A percentile compares a stretch with the other conserved stretches of the same genome.
Conservation (phyloP, 495 filamentous ascomycete genomes). For the Jackrogersella minutella region DNA sequence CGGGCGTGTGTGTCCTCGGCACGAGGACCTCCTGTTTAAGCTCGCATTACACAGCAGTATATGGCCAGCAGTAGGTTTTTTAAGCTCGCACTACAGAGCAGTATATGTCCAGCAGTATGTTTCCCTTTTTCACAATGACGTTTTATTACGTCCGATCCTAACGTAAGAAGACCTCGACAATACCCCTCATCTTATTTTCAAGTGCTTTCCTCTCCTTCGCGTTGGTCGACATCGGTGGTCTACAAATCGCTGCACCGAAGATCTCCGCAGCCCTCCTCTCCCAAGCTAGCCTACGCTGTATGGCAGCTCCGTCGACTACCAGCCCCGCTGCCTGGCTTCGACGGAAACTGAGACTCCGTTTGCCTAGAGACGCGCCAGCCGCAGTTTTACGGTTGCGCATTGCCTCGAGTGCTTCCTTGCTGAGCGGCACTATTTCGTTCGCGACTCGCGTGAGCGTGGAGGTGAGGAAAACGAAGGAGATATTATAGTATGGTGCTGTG, state of each 20-base stretch:
- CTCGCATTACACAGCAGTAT: too few relatives aligned
- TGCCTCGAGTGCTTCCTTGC: constrained; percentile 46
- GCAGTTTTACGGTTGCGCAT: constrained; percentile 31
- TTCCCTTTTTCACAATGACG: neutral
- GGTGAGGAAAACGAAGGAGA: constrained; percentile 85
- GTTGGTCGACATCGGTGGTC: constrained; percentile 48
- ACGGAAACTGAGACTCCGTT: constrained; percentile 53
- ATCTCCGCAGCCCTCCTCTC: constrained; percentile 58
- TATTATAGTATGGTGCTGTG: constrained; percentile 75
- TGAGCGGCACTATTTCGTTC: constrained; percentile 56
- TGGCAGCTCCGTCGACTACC: constrained; percentile 39
- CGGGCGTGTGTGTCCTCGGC: too few relatives aligned
- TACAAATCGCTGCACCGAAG: constrained; percentile 57
- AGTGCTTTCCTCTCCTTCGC: constrained; percentile 57
- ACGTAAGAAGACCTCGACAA: constrained; percentile 54
- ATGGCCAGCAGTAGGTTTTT: too few relatives aligned
- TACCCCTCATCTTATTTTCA: constrained; percentile 53
- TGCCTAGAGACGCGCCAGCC: constrained; percentile 37
- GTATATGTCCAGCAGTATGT: neutral
- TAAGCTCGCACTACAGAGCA: too few relatives aligned
- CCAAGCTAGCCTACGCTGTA: constrained; percentile 53
- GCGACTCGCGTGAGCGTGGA: constrained; percentile 69
- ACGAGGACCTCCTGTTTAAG: too few relatives aligned
- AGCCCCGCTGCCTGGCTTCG: constrained; percentile 39
- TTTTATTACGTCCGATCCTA: constrained; percentile 4